phyloP scores from a whole-genome alignment of 129 eudicot species.

The Chrysanthemum makinoi region DNA sequence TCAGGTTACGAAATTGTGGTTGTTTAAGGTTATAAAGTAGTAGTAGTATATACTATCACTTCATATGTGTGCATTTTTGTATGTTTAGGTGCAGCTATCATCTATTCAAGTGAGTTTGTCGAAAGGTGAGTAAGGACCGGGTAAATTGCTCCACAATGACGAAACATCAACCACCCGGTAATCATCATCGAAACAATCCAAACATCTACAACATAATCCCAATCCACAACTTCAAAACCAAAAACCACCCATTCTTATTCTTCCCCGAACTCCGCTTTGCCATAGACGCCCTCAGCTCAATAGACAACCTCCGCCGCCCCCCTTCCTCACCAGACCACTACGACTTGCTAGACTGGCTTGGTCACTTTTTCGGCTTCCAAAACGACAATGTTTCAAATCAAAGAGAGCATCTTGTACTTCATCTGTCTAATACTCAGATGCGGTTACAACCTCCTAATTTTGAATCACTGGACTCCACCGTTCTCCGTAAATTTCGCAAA shows the following conservation, averaged over 20 bases:
- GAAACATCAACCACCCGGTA: not conserved
- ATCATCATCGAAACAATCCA: conserved; percentile 3
- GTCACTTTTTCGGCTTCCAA: conserved; percentile 81
- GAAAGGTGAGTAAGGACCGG: too few species aligned
- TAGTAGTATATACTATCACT: too few species aligned
- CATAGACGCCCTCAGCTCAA: conserved; percentile 64
- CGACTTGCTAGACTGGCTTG: conserved; percentile 91
- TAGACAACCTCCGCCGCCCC: conserved; percentile 77
- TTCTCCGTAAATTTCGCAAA: conserved; percentile 63
- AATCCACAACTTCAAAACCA: conserved; percentile 65
- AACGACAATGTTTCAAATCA: conserved; percentile 66
- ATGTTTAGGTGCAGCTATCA: too few species aligned
- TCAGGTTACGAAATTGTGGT: too few species aligned
- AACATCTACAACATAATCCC: conserved; percentile 78
- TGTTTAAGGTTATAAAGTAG: too few species aligned
- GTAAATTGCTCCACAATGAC: too few species aligned
- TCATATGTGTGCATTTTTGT: too few species aligned
- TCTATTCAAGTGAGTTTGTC: too few species aligned
- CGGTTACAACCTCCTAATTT: conserved; percentile 73
- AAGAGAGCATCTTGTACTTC: conserved; percentile 82
- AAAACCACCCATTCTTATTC: conserved; percentile 79
- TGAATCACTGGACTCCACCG: conserved; percentile 62
- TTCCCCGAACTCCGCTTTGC: conserved; percentile 95
- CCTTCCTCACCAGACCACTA: conserved; percentile 54
- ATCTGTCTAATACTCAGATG: conserved; percentile 87